These are phyloP conservation scores for Citrus inodora DNA, from an alignment of 345 rosid species.

Conservation along the genomic window DNA sequence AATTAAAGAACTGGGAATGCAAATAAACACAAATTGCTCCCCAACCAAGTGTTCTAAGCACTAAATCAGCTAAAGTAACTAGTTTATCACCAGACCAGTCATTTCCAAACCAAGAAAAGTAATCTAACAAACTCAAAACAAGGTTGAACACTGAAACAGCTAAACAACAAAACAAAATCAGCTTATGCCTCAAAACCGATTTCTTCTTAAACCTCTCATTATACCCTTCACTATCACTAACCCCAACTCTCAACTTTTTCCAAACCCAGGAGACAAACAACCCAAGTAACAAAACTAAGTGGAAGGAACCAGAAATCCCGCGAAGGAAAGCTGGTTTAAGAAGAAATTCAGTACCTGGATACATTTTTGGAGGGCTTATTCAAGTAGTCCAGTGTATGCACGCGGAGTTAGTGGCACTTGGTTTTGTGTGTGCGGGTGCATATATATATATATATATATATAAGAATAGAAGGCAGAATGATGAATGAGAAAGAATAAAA, in stretches of 20 bases:
- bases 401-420: background rate
- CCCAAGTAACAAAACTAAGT: constrained; percentile 38
- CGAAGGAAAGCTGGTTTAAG: constrained; percentile 35
- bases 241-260: constrained; percentile 25
- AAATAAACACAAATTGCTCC: constrained; percentile 34
- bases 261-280: constrained; percentile 33
- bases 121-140: constrained; percentile 30
- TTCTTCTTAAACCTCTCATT: constrained; percentile 16
- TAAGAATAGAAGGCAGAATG: too few relatives aligned
- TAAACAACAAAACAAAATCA: constrained; percentile 30
- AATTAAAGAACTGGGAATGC: constrained; percentile 20
- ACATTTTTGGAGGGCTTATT: constrained; percentile 13
- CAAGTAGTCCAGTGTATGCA: background rate
- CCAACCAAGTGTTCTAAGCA: constrained; percentile 45
- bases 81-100: constrained; percentile 37
- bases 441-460: too few relatives aligned
- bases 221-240: constrained; percentile 11
- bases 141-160: constrained; percentile 36
- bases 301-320: constrained; percentile 40
- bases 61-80: constrained; percentile 38
- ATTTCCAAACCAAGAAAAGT: constrained; percentile 35
- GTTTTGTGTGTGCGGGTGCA: background rate
- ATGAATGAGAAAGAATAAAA: too few relatives aligned
- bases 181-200: constrained; percentile 24
- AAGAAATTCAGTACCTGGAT: constrained; percentile 30